phyloP scores from a whole-genome alignment of 768 basidiomycete species.

The Lactarius quietus region DNA sequence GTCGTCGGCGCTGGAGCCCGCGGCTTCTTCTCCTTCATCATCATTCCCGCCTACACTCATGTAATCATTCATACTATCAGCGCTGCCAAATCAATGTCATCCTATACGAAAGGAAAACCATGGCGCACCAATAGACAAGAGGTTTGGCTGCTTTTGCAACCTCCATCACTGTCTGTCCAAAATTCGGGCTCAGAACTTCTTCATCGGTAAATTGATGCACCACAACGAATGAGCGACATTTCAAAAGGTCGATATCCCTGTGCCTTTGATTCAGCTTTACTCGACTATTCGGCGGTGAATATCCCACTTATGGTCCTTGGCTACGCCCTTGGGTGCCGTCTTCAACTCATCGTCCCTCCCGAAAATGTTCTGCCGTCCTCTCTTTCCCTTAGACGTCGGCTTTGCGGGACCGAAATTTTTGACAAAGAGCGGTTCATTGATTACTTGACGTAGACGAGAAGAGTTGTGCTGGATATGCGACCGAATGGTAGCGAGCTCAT shows the following conservation, averaged over 20 bases:
- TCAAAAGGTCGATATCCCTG: slow-evolving; percentile 90
- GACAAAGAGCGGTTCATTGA: slow-evolving; percentile 70
- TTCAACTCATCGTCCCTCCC: slow-evolving; percentile 87
- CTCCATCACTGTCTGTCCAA: slow-evolving; percentile 37
- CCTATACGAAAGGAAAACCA: background rate
- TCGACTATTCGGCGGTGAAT: background rate
- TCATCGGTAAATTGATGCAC: slow-evolving; percentile 44
- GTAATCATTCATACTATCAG: slow-evolving; percentile 25
- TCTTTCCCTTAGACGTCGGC: slow-evolving; percentile 63
- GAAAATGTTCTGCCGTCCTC: slow-evolving; percentile 72
- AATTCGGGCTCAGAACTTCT: slow-evolving; percentile 40
- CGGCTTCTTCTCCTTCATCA: slow-evolving; percentile 16
- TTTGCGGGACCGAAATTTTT: slow-evolving; percentile 68
- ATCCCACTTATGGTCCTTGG: slow-evolving; percentile 71
- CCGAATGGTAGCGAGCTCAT: slow-evolving; percentile 77
- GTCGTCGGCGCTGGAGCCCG: slow-evolving; percentile 6
- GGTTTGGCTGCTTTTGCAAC: slow-evolving; percentile 39
- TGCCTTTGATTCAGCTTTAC: background rate
- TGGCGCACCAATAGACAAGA: slow-evolving; percentile 35
- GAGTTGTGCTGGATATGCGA: slow-evolving; percentile 64
- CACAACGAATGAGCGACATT: slow-evolving; percentile 76
- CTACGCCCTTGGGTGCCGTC: slow-evolving; percentile 85
- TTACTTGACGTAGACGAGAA: slow-evolving; percentile 56
- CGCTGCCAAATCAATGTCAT: background rate
- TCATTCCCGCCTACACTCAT: slow-evolving; percentile 22